phyloP scores from a whole-genome alignment of 306 rosid genomes.

The Vigna angularis region DNA sequence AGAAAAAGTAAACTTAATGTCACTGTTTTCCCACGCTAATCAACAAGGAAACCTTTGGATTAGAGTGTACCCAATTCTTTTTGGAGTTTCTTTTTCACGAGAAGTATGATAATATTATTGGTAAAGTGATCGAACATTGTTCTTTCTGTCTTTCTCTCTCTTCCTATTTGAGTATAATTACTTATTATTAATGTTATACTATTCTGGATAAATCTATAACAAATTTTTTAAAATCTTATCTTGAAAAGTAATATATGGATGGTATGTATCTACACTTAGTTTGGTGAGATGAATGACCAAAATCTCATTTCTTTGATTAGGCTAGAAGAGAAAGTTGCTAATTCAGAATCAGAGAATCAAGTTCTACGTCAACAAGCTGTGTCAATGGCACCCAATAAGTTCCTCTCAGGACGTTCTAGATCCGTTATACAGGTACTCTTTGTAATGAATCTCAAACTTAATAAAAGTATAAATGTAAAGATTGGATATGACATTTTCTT shows the following conservation, averaged over 20 bases:
- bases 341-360: conserved; percentile 86
- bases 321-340: conserved; percentile 86
- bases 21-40: conserved; percentile 26
- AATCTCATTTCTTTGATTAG: conserved; percentile 57
- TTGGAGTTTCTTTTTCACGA: conserved; percentile 20
- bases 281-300: conserved; percentile 45
- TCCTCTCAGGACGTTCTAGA: conserved; percentile 82
- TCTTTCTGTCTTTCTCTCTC: conserved; percentile 38
- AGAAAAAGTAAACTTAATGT: conserved; percentile 23
- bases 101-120: conserved; percentile 30
- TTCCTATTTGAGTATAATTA: neutral
- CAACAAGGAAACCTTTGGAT: conserved; percentile 16
- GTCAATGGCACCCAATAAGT: conserved; percentile 89
- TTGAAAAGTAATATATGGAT: conserved; percentile 34
- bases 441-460: conserved; percentile 22
- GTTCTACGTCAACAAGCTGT: conserved; percentile 93
- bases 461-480: conserved; percentile 24
- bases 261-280: conserved; percentile 32
- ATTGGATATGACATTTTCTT: conserved; percentile 41
- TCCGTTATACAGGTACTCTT: conserved; percentile 76
- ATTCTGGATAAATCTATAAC: conserved; percentile 14
- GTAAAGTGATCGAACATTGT: conserved; percentile 38
- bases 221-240: conserved; percentile 6
- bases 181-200: neutral
- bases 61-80: neutral